Conservation (phyloP, 371 early-diverging fungal genomes). For the Coemansia sp. region DNA sequence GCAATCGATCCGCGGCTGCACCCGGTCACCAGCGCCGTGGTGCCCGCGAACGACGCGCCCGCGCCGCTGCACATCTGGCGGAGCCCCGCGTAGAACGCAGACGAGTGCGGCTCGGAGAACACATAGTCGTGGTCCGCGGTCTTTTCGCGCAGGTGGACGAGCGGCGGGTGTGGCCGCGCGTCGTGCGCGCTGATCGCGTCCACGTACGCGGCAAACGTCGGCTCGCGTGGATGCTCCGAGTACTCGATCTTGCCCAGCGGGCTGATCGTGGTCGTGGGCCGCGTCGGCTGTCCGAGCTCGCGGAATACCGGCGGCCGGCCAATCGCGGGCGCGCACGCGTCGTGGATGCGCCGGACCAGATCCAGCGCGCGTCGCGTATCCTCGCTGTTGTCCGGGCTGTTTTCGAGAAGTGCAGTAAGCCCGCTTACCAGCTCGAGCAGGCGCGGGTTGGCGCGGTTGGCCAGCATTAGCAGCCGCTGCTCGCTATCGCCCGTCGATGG, state of each 20-base stretch:
- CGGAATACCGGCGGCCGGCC: constrained; percentile 67
- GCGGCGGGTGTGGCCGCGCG: constrained; percentile 52
- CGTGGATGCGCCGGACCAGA: constrained; percentile 5
- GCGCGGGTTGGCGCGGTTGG: constrained; percentile 23
- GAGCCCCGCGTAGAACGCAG: constrained; percentile 73
- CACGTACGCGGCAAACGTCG: constrained; percentile 23
- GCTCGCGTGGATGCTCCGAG: constrained; percentile 56
- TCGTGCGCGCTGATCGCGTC: constrained; percentile 1
- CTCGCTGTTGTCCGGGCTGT: background rate
- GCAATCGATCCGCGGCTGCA: constrained; percentile 93
- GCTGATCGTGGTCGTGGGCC: constrained; percentile 73
- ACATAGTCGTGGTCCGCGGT: constrained; percentile 57
- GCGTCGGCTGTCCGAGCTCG: constrained; percentile 75
- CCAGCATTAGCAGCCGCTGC: constrained; percentile 16
- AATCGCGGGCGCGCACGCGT: constrained; percentile 57
- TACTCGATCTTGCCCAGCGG: constrained; percentile 79
- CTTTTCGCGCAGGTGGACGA: constrained; percentile 72
- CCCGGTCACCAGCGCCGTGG: constrained; percentile 87
- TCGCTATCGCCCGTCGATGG: background rate
- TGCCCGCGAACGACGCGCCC: constrained; percentile 81
- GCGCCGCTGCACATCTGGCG: constrained; percentile 62
- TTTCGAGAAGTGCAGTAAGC: background rate
- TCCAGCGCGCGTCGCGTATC: background rate
- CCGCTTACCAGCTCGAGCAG: constrained; percentile 17
- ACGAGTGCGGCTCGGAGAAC: constrained; percentile 65